Conservation (phyloP, 371 early-diverging fungal genomes). For the Mortierella sp. region DNA sequence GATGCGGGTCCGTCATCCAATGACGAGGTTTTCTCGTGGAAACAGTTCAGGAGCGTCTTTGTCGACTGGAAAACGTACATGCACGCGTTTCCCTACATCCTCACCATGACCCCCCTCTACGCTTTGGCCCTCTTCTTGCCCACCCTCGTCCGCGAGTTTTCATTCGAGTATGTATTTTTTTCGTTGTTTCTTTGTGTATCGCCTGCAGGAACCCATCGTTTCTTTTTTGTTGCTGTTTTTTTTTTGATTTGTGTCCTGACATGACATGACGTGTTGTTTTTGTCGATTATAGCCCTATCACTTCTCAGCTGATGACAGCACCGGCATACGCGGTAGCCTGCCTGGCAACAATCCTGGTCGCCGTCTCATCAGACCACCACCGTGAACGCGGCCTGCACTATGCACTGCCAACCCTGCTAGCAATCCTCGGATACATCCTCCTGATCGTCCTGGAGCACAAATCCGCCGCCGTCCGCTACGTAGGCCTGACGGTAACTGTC, state of each 20-base stretch:
- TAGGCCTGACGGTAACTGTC: constrained; percentile 58
- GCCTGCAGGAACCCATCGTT: not conserved
- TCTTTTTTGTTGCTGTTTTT: not conserved
- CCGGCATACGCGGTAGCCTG: constrained; percentile 59
- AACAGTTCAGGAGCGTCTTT: constrained; percentile 63
- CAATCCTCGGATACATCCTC: constrained; percentile 73
- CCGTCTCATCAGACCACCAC: constrained; percentile 71
- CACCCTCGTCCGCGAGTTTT: constrained; percentile 69
- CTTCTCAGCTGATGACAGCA: constrained; percentile 47
- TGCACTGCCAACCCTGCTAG: constrained; percentile 64
- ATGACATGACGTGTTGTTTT: not conserved
- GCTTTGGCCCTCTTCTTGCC: constrained; percentile 76
- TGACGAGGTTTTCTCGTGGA: constrained; percentile 67
- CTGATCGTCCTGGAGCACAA: constrained; percentile 54
- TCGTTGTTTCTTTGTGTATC: not conserved
- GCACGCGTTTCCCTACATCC: constrained; percentile 60
- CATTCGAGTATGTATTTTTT: constrained; percentile 21
- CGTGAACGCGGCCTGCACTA: constrained; percentile 74
- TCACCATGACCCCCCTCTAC: constrained; percentile 72
- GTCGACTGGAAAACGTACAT: constrained; percentile 67
- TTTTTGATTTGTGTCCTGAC: not conserved
- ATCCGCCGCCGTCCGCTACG: constrained; percentile 17
- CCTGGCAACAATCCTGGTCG: constrained; percentile 61
- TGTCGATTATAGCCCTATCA: constrained; percentile 15
- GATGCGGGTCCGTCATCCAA: constrained; percentile 65